These are phyloP conservation scores for Ceratobasidium sp. DNA, from an alignment of 1,284 basidiomycete species.

Conservation along the genomic window DNA sequence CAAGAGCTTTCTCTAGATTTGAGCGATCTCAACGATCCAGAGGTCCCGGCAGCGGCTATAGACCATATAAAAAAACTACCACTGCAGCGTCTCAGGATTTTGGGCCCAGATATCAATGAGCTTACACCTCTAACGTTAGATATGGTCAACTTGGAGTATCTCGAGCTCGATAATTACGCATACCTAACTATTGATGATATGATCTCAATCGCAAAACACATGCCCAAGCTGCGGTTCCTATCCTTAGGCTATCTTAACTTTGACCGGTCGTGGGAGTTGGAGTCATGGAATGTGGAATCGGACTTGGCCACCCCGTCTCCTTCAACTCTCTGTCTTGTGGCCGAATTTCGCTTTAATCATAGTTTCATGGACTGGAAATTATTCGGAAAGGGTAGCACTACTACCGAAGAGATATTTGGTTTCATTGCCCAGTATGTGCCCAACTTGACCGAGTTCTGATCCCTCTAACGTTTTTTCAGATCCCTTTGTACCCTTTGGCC, in stretches of 20 bases:
- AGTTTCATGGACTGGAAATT: too few relatives aligned
- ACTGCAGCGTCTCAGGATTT: conserved; percentile 1
- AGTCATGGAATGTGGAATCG: background rate
- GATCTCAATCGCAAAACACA: background rate
- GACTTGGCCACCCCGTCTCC: background rate
- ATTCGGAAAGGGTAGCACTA: too few relatives aligned
- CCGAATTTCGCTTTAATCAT: too few relatives aligned
- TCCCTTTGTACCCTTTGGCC: too few relatives aligned
- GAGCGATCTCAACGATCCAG: background rate
- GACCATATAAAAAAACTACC: background rate
- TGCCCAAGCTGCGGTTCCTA: conserved; percentile 5
- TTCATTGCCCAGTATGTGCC: too few relatives aligned
- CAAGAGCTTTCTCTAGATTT: background rate
- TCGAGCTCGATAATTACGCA: background rate
- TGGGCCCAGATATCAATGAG: background rate
- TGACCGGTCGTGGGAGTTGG: too few relatives aligned
- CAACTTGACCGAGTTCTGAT: too few relatives aligned
- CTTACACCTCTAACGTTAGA: background rate
- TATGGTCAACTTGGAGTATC: conserved; percentile 3
- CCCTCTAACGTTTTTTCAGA: too few relatives aligned
- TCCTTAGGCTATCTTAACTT: background rate
- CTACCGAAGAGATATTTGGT: too few relatives aligned
- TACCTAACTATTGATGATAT: background rate
- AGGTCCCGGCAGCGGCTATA: background rate
- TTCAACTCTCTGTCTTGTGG: too few relatives aligned